phyloP scores from a whole-genome alignment of 202 grass and related monocot species.

The Alloteropsis angusta region DNA sequence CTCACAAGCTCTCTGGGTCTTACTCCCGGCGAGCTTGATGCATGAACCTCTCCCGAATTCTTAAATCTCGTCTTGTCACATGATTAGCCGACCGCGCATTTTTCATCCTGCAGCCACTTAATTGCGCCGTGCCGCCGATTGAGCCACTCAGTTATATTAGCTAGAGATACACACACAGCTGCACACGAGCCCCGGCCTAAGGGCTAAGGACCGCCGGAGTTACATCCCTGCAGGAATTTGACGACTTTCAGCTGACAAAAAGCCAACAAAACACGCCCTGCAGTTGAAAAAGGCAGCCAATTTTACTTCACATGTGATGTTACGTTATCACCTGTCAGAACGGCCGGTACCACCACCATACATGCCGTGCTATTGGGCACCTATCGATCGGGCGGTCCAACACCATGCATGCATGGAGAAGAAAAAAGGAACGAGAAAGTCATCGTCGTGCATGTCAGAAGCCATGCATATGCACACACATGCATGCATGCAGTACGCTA shows the following conservation, averaged over 20 bases:
- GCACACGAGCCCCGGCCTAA: no score
- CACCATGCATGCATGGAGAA: background rate
- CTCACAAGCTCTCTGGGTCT: background rate
- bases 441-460: background rate
- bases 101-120: slow-evolving; percentile 27
- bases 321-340: background rate
- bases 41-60: slow-evolving; percentile 30
- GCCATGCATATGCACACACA: background rate
- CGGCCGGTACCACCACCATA: background rate
- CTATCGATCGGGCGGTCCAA: background rate
- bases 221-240: background rate
- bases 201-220: no score
- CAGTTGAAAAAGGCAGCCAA: background rate
- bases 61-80: slow-evolving; percentile 21
- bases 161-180: background rate
- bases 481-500: background rate
- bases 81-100: slow-evolving; percentile 30
- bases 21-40: slow-evolving; percentile 25
- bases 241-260: background rate
- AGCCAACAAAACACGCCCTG: background rate
- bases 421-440: no score
- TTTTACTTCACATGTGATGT: background rate
- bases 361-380: background rate
- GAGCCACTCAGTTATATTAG: background rate
- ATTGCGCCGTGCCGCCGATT: slow-evolving; percentile 7